A percentile compares a stretch with the other conserved stretches of the same genome.
These are phyloP conservation scores for thale cress (Arabidopsis thaliana) DNA, from an alignment of 345 rosid species.

Conservation along the genomic window TAIR10.1 NC_003076.8:23223501-23224000, in stretches of 20 bases:
- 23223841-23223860: slow-evolving; percentile 39
- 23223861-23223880: slow-evolving; percentile 21
- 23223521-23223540: slow-evolving; percentile 29
- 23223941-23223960: slow-evolving; percentile 47
- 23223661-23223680: not conserved
- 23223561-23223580: slow-evolving; percentile 18
- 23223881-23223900: not conserved
- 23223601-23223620: not conserved
- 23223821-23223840: slow-evolving; percentile 24
- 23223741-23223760: slow-evolving; percentile 46
- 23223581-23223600: not conserved
- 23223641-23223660: slow-evolving; percentile 10
- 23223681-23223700: slow-evolving; percentile 25
- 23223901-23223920: slow-evolving; percentile 29
- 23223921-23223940: slow-evolving; percentile 46
- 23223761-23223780: slow-evolving; percentile 33
- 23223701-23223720: slow-evolving; percentile 40
- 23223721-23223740: slow-evolving; percentile 35
- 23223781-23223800: not conserved
- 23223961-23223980: slow-evolving; percentile 27
- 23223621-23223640: not conserved
- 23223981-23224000: slow-evolving; percentile 1
- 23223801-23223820: slow-evolving; percentile 35
- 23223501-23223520: slow-evolving; percentile 18
- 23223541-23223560: slow-evolving; percentile 14